Base-by-base conservation (phyloP, 169 alveolate species). In the Eimeria tenella region DNA sequence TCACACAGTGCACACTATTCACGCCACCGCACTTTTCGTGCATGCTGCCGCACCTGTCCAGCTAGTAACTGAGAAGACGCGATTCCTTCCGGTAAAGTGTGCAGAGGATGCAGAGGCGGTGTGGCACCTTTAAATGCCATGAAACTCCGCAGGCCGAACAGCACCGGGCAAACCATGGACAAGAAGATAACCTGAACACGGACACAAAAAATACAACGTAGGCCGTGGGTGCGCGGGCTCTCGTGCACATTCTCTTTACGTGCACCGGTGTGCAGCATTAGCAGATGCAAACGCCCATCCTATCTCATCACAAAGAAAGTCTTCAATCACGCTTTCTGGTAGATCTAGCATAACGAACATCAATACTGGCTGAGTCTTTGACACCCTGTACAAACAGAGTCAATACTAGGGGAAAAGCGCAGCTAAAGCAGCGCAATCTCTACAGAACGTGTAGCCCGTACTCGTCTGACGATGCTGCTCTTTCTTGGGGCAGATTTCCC, bases 51-150 rank as follows among this genome's bases (percentile, higher is more conserved):
- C 79, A 83, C 81, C 89, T 83, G 75, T 17, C 79, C 58, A 49
- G 91, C 91, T n/a, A 11, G 81, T 13, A 63, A 23, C 74, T 15
- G 91, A 83, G 93, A 86, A 7, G 65, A 71, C 7, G 70, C 49
- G 10, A 31, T 42, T 50, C 58, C 86, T 50, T 42, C 73, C 6
- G 81, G 75, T 5, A 50, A 58, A 50, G 19, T 53, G 52, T 58
- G 77, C 63, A 90, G 82, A 0, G 94, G 94, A 58, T 42, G 82
- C 52, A 74, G 21, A 23, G 94, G 94, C n/a, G 94, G 94, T 70
- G 94, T 90, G n/a, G 82, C 88, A 17, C 94, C 94, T n/a, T 70
- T 19, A n/a, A 90, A 63, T 10, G 90, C 94, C 73, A 62, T 23
- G 68, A 90, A 31, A 53, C 73, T 42, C 49, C 94, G 79, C 31